phyloP scores from a whole-genome alignment of 1,139 yeast genomes.

The Blastobotrys indianensis region DNA sequence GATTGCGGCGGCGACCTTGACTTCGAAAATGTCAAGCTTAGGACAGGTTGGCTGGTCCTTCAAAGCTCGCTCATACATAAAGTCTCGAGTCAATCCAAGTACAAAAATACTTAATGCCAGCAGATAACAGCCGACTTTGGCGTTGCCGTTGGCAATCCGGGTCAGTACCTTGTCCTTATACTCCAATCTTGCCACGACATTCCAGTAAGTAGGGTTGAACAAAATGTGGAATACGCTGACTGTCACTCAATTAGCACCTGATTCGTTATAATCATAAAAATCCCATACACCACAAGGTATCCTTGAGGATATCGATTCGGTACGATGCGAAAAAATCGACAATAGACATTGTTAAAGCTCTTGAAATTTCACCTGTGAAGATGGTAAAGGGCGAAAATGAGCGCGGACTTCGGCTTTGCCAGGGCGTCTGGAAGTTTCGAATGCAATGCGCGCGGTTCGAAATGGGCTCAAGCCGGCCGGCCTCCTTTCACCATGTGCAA shows the following conservation, averaged over 20 bases:
- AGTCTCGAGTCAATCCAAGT: constrained; percentile 77
- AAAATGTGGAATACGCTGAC: constrained; percentile 46
- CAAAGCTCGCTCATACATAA: constrained; percentile 65
- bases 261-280: not conserved
- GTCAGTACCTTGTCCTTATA: constrained; percentile 71
- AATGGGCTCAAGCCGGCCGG: too few relatives aligned
- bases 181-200: constrained; percentile 80
- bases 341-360: too few relatives aligned
- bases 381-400: too few relatives aligned
- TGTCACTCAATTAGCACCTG: constrained; percentile 1
- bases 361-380: too few relatives aligned
- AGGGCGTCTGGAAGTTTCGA: too few relatives aligned
- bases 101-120: constrained; percentile 78
- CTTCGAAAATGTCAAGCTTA: constrained; percentile 35
- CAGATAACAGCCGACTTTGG: constrained; percentile 72
- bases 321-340: constrained; percentile 3
- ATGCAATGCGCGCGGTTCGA: too few relatives aligned
- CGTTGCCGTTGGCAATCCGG: constrained; percentile 60
- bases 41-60: constrained; percentile 40
- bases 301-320: constrained; percentile 18
- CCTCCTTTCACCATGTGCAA: too few relatives aligned
- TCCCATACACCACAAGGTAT: constrained; percentile 18
- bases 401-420: too few relatives aligned
- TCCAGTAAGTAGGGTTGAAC: constrained; percentile 95
- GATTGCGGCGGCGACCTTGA: constrained; percentile 41